These are phyloP conservation scores for Bacidia rubella DNA, from an alignment of 495 filamentous ascomycete genomes.

Conservation along the genomic window DNA sequence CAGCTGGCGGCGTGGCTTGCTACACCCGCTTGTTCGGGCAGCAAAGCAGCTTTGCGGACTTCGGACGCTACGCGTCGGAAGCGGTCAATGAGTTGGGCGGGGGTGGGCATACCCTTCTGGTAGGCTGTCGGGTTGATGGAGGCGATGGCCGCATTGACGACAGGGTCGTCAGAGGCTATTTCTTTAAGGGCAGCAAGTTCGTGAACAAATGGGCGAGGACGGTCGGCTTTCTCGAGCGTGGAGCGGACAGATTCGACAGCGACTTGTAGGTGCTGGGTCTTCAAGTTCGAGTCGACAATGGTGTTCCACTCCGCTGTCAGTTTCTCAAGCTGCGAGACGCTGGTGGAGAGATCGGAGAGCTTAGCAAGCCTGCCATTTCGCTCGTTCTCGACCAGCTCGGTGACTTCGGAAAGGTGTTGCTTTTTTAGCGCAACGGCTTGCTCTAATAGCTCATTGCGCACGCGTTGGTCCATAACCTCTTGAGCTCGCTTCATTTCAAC, in stretches of 20 bases:
- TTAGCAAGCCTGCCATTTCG: slow-evolving; percentile 75
- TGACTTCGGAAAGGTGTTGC: slow-evolving; percentile 63
- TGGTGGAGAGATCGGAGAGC: slow-evolving; percentile 61
- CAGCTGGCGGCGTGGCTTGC: slow-evolving; percentile 84
- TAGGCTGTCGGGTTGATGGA: slow-evolving; percentile 91
- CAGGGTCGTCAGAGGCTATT: slow-evolving; percentile 64
- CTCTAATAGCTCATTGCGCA: slow-evolving; percentile 75
- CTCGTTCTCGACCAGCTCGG: slow-evolving; percentile 75
- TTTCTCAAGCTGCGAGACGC: slow-evolving; percentile 67
- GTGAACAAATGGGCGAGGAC: slow-evolving; percentile 70
- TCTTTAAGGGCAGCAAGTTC: slow-evolving; percentile 93
- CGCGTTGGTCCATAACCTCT: slow-evolving; percentile 62
- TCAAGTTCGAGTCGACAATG: slow-evolving; percentile 76
- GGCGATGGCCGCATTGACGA: slow-evolving; percentile 79
- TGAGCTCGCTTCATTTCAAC: slow-evolving; percentile 61
- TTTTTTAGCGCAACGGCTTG: slow-evolving; percentile 80
- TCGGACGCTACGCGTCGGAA: slow-evolving; percentile 90
- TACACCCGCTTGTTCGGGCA: slow-evolving; percentile 87
- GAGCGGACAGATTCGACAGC: slow-evolving; percentile 86
- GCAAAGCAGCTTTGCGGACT: slow-evolving; percentile 81
- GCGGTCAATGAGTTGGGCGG: slow-evolving; percentile 76
- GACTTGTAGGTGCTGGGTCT: slow-evolving; percentile 88
- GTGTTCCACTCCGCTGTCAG: slow-evolving; percentile 74
- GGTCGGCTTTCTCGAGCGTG: slow-evolving; percentile 56
- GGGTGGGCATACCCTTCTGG: slow-evolving; percentile 75